These are phyloP conservation scores for Elsinoe arachidis DNA, from an alignment of 2,329 filamentous ascomycete species.

Conservation along the genomic window DNA sequence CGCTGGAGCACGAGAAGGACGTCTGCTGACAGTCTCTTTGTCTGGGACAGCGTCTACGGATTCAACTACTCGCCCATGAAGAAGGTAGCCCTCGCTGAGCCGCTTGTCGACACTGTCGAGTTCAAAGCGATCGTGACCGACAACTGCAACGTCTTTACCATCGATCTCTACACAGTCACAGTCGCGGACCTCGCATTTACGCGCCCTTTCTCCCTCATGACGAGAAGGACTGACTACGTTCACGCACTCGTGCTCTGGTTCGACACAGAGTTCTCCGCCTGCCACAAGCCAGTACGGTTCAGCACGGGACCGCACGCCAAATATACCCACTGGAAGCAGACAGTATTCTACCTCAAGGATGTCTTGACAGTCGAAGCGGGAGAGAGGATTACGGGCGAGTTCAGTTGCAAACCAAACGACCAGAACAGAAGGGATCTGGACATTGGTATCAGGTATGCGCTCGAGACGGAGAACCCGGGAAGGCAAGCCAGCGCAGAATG, in stretches of 20 bases:
- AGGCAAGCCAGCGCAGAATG: slow-evolving; percentile 61
- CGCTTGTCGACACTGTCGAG: slow-evolving; percentile 94
- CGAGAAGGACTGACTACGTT: slow-evolving; percentile 84
- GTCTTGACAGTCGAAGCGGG: slow-evolving; percentile 84
- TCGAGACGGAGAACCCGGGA: slow-evolving; percentile 65
- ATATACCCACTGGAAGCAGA: slow-evolving; percentile 99
- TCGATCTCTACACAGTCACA: slow-evolving; percentile 90
- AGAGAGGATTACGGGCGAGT: slow-evolving; percentile 64
- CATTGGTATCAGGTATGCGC: slow-evolving; percentile 74
- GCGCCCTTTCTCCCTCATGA: slow-evolving; percentile 64
- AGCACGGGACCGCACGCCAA: slow-evolving; percentile 96
- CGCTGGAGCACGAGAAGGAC: slow-evolving; percentile 11
- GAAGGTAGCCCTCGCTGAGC: slow-evolving; percentile 84
- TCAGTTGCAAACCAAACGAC: slow-evolving; percentile 80
- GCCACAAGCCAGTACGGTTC: slow-evolving; percentile 96
- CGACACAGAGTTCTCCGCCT: slow-evolving; percentile 96
- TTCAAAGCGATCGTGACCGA: slow-evolving; percentile 95
- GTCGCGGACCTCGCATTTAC: slow-evolving; percentile 75
- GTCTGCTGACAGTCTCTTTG: slow-evolving; percentile 40
- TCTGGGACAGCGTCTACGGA: slow-evolving; percentile 99
- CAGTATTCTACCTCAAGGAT: slow-evolving; percentile 93
- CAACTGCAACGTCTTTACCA: slow-evolving; percentile 70
- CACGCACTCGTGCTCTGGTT: slow-evolving; percentile 98
- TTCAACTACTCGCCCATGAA: slow-evolving; percentile 96
- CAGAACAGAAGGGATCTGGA: slow-evolving; percentile 95